A percentile compares a stretch with the other conserved stretches of the same genome.
phyloP scores from a whole-genome alignment of 768 basidiomycete genomes.

The Termitomyces sp. region DNA sequence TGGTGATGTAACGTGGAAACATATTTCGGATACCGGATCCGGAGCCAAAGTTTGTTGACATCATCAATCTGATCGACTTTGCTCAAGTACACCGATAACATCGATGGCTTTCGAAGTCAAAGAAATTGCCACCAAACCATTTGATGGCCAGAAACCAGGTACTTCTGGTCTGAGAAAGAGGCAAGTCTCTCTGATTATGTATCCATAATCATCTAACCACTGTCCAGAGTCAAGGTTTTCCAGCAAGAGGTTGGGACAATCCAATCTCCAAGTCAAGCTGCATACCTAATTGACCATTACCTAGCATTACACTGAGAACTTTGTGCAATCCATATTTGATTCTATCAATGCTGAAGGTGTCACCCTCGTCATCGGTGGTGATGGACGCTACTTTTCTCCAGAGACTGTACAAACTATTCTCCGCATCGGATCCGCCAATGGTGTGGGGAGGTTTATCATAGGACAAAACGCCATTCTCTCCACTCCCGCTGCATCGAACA shows the following conservation, averaged over 20 bases:
- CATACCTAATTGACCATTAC: slow-evolving; percentile 20
- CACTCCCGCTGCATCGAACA: slow-evolving; percentile 93
- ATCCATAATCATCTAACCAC: slow-evolving; percentile 6
- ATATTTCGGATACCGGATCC: neutral
- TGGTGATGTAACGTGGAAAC: neutral
- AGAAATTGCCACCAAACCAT: slow-evolving; percentile 78
- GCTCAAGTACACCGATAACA: neutral
- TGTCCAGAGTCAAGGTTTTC: slow-evolving; percentile 88
- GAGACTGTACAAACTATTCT: slow-evolving; percentile 89
- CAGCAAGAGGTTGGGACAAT: slow-evolving; percentile 70
- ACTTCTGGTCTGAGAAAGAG: slow-evolving; percentile 97
- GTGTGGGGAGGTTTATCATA: slow-evolving; percentile 86
- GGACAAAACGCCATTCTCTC: slow-evolving; percentile 91
- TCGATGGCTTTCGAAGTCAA: slow-evolving; percentile 47
- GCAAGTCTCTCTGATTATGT: slow-evolving; percentile 32
- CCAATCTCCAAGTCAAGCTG: slow-evolving; percentile 11
- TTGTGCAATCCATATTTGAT: slow-evolving; percentile 89
- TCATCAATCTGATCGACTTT: slow-evolving; percentile 2
- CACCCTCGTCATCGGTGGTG: slow-evolving; percentile 93
- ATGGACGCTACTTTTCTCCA: slow-evolving; percentile 89
- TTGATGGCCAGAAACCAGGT: slow-evolving; percentile 93
- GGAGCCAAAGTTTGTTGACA: slow-evolving; percentile 4
- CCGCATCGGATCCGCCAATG: slow-evolving; percentile 91
- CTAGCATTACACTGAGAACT: slow-evolving; percentile 99
- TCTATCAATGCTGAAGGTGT: slow-evolving; percentile 77